Base-by-base conservation (phyloP, 345 rosid genomes). In the Lumnitzera racemosa region DNA sequence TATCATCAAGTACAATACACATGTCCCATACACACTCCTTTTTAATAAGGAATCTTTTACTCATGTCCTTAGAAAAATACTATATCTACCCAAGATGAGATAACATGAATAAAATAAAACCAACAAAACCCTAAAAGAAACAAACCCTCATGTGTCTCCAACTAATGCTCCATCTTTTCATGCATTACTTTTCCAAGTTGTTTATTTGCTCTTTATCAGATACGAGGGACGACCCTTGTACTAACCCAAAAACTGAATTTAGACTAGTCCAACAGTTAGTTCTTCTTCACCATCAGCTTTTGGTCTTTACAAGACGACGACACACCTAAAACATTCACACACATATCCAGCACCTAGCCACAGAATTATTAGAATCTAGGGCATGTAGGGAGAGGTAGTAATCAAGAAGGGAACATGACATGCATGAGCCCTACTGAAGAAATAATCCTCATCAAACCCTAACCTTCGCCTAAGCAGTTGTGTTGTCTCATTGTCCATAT, bases 81-180 rank as follows among this genome's bases (percentile, higher is more conserved):
- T 14, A 49, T 13, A 49, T 16, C 24, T 56, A 49, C 5, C 1
- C 51, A 43, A 49, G 20, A 17, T 58, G 43, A 58, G 51, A 58
- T 11, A 23, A 49, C 0, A 9, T 36, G 5, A 36, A 4, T 17
- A 36, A 51, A 56, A 47, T 16, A 49, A 53, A 48, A 49, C 46
- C n/a, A 51, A 16, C 58, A 47, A 52, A 52, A 12, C 36, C 58
- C 63, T 24, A 53, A 51, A 52, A 58, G 47, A 23, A 50, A 51
- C 56, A 51, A 43, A 24, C 31, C 57, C 63, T 58, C 69, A 58
- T 46, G 69, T 66, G 69, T 51, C 55, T 43, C 46, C 63, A 52
- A 25, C 63, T 58, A 24, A 52, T 47, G 68, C 62, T 57, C 62
- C 62, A 49, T 57, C 69, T 66, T 66, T 66, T 66, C 51, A 66